Conservation (phyloP, 495 filamentous ascomycete species). For the Aspergillus heteromorphus region DNA sequence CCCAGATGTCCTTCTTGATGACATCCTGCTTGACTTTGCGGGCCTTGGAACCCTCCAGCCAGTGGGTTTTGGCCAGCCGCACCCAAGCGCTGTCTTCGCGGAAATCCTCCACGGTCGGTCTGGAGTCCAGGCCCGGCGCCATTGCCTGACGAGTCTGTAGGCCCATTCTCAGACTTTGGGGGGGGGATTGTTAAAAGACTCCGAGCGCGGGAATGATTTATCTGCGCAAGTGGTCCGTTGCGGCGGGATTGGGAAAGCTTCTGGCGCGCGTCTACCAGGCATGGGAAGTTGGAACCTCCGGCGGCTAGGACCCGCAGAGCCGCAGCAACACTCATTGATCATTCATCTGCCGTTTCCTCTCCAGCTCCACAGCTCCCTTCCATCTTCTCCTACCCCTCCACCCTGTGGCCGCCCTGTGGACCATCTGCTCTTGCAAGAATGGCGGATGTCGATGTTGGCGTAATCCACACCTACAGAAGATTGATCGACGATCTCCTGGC, state of each 20-base stretch:
- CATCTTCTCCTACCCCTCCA: not conserved
- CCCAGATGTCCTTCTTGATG: conserved; percentile 87
- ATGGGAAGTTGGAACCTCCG: conserved; percentile 5
- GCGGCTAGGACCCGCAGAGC: conserved; percentile 28
- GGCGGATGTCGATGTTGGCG: conserved; percentile 47
- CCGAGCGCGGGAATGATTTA: conserved; percentile 20
- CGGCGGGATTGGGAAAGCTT: conserved; percentile 18
- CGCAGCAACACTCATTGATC: conserved; percentile 12
- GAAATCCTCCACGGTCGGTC: conserved; percentile 60
- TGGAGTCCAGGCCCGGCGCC: conserved; percentile 45
- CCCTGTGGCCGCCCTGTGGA: not conserved
- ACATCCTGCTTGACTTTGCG: conserved; percentile 77
- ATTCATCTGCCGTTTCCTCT: not conserved
- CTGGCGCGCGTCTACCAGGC: conserved; percentile 20
- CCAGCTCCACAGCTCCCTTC: not conserved
- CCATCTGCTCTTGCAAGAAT: conserved; percentile 29
- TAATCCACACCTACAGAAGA: conserved; percentile 50
- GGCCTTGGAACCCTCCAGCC: conserved; percentile 64
- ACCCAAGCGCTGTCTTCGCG: conserved; percentile 78
- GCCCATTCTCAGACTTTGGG: conserved; percentile 27
- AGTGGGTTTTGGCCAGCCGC: conserved; percentile 75
- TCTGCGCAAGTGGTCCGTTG: conserved; percentile 25
- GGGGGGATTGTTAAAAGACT: conserved; percentile 17
- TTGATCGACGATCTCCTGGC: conserved; percentile 58
- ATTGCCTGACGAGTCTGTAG: conserved; percentile 36